Conservation (phyloP, 164 flowering plant species). For the Umbellularia californica region DNA sequence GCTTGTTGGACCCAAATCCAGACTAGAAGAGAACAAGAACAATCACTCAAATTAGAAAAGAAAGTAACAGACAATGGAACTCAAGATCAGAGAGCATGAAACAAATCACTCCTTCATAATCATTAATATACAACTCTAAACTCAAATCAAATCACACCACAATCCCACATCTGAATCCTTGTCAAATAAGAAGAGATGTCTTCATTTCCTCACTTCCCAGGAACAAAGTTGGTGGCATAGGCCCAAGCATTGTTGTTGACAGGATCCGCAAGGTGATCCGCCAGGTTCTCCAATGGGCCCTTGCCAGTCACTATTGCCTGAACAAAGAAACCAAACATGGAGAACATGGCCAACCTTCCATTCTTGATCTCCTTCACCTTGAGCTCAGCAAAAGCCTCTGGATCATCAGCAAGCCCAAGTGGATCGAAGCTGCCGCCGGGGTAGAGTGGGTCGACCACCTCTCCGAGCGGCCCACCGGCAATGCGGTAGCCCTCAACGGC, state of each 20-base stretch:
- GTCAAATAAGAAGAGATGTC: no score
- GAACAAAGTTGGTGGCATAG: constrained; percentile 20
- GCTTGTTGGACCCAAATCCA: no score
- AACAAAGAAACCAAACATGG: constrained; percentile 20
- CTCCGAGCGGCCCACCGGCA: constrained; percentile 20
- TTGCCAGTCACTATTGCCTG: constrained; percentile 22
- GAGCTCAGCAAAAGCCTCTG: constrained; percentile 17
- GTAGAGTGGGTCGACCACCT: constrained; percentile 17
- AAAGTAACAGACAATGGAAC: no score
- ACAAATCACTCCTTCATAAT: no score
- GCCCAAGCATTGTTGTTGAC: constrained; percentile 24
- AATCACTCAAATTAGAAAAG: no score
- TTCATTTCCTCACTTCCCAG: constrained; percentile 12
- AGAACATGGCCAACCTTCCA: constrained; percentile 22
- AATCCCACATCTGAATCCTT: no score
- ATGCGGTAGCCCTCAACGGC: constrained; percentile 20
- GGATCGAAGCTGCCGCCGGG: constrained; percentile 24
- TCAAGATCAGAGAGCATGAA: no score
- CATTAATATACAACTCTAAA: no score
- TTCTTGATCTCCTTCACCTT: constrained; percentile 23
- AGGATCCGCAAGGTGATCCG: constrained; percentile 20
- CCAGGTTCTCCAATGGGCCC: constrained; percentile 20
- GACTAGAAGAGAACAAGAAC: no score
- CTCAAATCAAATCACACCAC: no score
- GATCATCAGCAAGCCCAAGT: constrained; percentile 19